phyloP scores from a whole-genome alignment of 352 stramenopile genomes.

The Phytophthora lateralis region DNA sequence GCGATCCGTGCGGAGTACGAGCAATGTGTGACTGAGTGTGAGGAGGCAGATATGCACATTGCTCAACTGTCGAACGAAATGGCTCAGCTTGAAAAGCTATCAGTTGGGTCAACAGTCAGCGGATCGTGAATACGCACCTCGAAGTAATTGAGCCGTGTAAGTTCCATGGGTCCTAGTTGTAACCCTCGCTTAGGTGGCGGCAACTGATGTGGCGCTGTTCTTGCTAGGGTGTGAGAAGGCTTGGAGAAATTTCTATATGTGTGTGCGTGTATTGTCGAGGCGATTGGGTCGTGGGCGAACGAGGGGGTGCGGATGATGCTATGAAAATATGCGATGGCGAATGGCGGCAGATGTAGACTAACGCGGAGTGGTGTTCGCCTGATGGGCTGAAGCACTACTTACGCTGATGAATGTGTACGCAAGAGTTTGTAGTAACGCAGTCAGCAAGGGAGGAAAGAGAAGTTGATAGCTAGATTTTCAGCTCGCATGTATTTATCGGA shows the following conservation, averaged over 20 bases:
- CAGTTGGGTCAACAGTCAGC: slow-evolving; percentile 11
- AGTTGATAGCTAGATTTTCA: slow-evolving; percentile 10
- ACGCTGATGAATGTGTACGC: slow-evolving; percentile 20
- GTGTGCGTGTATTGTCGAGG: slow-evolving; percentile 17
- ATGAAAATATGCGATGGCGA: slow-evolving; percentile 11
- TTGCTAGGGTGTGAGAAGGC: slow-evolving; percentile 10
- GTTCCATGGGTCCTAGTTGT: slow-evolving; percentile 5
- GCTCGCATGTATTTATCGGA: slow-evolving; percentile 31
- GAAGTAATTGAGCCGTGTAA: slow-evolving; percentile 18
- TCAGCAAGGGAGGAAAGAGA: background rate
- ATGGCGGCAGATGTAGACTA: slow-evolving; percentile 26
- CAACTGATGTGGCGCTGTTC: slow-evolving; percentile 23
- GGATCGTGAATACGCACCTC: slow-evolving; percentile 12
- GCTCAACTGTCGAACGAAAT: slow-evolving; percentile 34
- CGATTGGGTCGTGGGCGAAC: background rate
- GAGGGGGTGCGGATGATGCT: slow-evolving; percentile 11
- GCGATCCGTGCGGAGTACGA: slow-evolving; percentile 36
- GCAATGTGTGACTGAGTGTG: slow-evolving; percentile 34
- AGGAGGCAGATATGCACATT: slow-evolving; percentile 36
- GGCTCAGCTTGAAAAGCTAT: slow-evolving; percentile 33
- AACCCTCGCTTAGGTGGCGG: slow-evolving; percentile 7
- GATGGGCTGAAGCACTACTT: slow-evolving; percentile 17
- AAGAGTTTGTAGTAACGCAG: background rate
- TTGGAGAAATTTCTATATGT: slow-evolving; percentile 9
- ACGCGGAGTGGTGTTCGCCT: slow-evolving; percentile 23